Evolutionary conservation across 2,329 filamentous ascomycete genomes (phyloP).

Genomic region (Purpureocillium takamizusanense): DNA sequence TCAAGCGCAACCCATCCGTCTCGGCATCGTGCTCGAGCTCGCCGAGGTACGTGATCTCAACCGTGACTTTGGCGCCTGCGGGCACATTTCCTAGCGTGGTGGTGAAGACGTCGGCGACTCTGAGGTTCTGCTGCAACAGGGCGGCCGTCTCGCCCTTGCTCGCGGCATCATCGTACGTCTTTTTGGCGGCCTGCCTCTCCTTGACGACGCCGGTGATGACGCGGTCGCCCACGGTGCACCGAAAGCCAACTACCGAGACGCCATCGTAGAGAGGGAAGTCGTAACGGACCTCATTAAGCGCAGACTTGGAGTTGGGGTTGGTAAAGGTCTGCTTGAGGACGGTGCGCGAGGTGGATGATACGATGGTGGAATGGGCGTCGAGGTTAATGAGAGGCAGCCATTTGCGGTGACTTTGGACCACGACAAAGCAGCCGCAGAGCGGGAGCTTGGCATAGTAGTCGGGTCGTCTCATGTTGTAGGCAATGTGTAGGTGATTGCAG

Average conservation of each 20-base stretch:
- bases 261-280: slow-evolving; percentile 66
- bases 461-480: too few relatives aligned
- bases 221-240: slow-evolving; percentile 51
- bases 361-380: slow-evolving; percentile 50
- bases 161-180: slow-evolving; percentile 50
- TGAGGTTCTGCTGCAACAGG: slow-evolving; percentile 52
- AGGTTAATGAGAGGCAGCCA: slow-evolving; percentile 53
- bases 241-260: slow-evolving; percentile 59
- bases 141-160: slow-evolving; percentile 51
- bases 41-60: slow-evolving; percentile 58
- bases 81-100: slow-evolving; percentile 62
- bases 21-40: slow-evolving; percentile 66
- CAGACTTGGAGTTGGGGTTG: slow-evolving; percentile 36
- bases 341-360: slow-evolving; percentile 41
- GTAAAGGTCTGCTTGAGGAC: slow-evolving; percentile 48
- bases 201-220: slow-evolving; percentile 58
- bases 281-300: slow-evolving; percentile 45
- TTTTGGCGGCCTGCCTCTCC: slow-evolving; percentile 51
- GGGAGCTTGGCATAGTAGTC: not conserved
- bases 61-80: slow-evolving; percentile 41
- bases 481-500: too few relatives aligned
- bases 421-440: slow-evolving; percentile 26
- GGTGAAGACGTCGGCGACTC: slow-evolving; percentile 57
- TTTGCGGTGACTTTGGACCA: slow-evolving; percentile 10
- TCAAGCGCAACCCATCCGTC: slow-evolving; percentile 59